Percentiles rank a stretch among this genome's conserved stretches.
Conservation (phyloP, 805 yeast species). For the Wickerhamiella brachini region DNA sequence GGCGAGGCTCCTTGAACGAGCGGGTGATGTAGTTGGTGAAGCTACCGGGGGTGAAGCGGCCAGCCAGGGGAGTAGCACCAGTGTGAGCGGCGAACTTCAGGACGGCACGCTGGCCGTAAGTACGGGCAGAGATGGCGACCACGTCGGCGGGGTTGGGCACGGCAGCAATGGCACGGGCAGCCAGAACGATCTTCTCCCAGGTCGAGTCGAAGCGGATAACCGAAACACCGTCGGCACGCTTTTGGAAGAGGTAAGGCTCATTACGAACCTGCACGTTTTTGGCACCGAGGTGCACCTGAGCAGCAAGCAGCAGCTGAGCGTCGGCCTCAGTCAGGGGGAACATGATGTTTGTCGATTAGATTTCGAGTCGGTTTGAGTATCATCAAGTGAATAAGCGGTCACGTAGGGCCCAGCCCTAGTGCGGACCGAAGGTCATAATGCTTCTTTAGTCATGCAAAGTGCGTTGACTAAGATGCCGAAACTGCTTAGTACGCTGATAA, state of each 20-base stretch:
- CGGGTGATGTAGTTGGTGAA: conserved; percentile 99
- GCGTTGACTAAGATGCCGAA: too few species aligned
- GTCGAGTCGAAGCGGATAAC: conserved; percentile 97
- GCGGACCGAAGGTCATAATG: too few species aligned
- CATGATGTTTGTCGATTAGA: conserved; percentile 2
- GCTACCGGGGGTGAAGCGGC: conserved; percentile 99
- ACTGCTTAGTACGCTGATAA: too few species aligned
- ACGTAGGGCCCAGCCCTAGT: not conserved
- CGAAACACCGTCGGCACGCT: conserved; percentile 98
- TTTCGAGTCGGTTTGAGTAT: not conserved
- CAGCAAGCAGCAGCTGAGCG: conserved; percentile 98
- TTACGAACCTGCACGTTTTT: conserved; percentile 86
- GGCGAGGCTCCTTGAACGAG: conserved; percentile 99
- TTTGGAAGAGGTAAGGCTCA: conserved; percentile 19
- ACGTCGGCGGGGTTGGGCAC: conserved; percentile 97
- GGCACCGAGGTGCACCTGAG: conserved; percentile 98
- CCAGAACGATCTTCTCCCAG: conserved; percentile 98
- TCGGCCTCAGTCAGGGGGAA: conserved; percentile 77
- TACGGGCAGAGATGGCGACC: conserved; percentile 97
- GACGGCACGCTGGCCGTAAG: conserved; percentile 99
- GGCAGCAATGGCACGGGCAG: conserved; percentile 99
- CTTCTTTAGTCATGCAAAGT: too few species aligned
- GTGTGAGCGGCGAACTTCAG: conserved; percentile 99
- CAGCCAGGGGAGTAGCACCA: conserved; percentile 99
- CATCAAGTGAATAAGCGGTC: not conserved